A percentile compares a stretch with the other conserved stretches of the same genome.
Evolutionary conservation across 805 yeast species (phyloP).

Genomic region (Ogataea sp.): DNA sequence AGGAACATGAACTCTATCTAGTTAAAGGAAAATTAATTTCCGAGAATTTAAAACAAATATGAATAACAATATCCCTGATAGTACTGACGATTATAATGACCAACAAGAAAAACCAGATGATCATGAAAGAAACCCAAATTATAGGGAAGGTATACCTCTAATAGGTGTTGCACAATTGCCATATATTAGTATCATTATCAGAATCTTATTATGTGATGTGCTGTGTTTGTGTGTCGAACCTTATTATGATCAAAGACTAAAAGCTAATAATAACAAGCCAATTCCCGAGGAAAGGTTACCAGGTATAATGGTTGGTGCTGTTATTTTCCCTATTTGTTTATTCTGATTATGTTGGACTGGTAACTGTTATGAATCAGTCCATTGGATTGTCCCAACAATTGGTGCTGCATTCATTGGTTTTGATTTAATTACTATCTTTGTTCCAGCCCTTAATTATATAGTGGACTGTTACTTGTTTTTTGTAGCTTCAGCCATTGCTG

Average conservation of each 20-base stretch:
- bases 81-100: neutral
- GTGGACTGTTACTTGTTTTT: conserved; percentile 61
- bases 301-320: conserved; percentile 65
- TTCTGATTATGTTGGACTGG: conserved; percentile 91
- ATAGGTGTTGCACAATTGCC: conserved; percentile 81
- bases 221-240: conserved; percentile 49
- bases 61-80: neutral
- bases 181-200: conserved; percentile 67
- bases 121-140: conserved; percentile 22
- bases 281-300: conserved; percentile 77
- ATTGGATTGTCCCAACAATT: conserved; percentile 72
- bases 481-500: conserved; percentile 77
- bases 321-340: conserved; percentile 69
- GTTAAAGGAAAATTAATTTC: no score
- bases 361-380: conserved; percentile 50
- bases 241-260: conserved; percentile 38
- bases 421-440: conserved; percentile 61
- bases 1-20: no score
- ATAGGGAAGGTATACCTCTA: conserved; percentile 38
- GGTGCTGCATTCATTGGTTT: conserved; percentile 59
- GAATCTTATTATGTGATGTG: conserved; percentile 51
- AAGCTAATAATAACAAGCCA: conserved; percentile 44
- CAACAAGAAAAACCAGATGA: conserved; percentile 17
- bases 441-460: conserved; percentile 63
- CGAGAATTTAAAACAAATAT: neutral